A percentile compares a stretch with the other conserved stretches of the same genome.
These are phyloP conservation scores for Clonostachys rosea DNA, from an alignment of 2,329 filamentous ascomycete species.

Conservation along the genomic window DNA sequence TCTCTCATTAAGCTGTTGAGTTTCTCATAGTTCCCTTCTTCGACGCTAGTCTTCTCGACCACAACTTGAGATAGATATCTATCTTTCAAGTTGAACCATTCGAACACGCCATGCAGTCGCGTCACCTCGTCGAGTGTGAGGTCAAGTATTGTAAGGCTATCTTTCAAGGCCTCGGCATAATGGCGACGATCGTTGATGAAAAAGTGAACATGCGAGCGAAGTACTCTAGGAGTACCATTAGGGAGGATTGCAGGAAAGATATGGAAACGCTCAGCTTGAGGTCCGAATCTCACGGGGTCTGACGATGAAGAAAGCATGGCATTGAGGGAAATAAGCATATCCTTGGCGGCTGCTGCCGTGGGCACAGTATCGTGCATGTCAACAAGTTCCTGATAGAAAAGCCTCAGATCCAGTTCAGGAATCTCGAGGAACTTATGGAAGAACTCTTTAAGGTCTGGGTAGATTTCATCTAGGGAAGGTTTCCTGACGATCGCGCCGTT, in stretches of 20 bases:
- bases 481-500: constrained; percentile 10
- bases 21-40: neutral
- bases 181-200: constrained; percentile 19
- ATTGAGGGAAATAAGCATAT: constrained; percentile 16
- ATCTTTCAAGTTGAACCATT: constrained; percentile 17
- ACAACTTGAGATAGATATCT: constrained; percentile 18
- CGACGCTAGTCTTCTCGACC: constrained; percentile 16
- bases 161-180: constrained; percentile 10
- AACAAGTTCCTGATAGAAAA: constrained; percentile 15
- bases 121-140: constrained; percentile 18
- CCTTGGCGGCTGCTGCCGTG: constrained; percentile 10
- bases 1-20: constrained; percentile 15
- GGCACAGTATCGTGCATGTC: neutral
- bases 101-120: constrained; percentile 14
- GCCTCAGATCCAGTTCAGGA: constrained; percentile 10
- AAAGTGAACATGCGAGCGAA: constrained; percentile 9
- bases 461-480: constrained; percentile 10
- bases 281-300: too few species aligned
- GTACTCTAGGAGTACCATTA: neutral
- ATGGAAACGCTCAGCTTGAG: neutral
- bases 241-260: neutral
- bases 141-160: constrained; percentile 17
- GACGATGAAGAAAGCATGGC: constrained; percentile 9
- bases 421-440: constrained; percentile 14
- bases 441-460: constrained; percentile 11